Evolutionary conservation across 2,329 filamentous ascomycete species (phyloP).

Genomic region (Aspergillus vadensis): DNA sequence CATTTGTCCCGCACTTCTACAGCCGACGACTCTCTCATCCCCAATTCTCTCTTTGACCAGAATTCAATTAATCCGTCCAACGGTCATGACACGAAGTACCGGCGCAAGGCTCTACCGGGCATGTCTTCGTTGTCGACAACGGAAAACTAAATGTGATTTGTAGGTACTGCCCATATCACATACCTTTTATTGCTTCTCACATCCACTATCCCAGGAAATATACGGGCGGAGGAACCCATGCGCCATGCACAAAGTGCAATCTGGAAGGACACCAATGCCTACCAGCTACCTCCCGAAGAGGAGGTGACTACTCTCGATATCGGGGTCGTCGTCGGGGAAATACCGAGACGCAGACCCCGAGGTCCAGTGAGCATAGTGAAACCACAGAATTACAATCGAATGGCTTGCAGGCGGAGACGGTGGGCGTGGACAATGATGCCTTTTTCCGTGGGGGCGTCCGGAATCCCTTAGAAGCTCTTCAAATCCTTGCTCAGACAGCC

Average conservation of each 20-base stretch:
- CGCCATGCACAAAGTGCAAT: neutral
- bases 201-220: neutral
- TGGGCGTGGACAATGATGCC: neutral
- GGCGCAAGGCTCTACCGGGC: constrained; percentile 15
- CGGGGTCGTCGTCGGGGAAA: neutral
- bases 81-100: neutral
- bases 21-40: too few relatives aligned
- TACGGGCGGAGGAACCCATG: neutral
- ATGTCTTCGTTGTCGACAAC: constrained; percentile 14
- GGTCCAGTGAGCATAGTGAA: neutral
- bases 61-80: neutral
- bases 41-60: too few relatives aligned
- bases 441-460: neutral
- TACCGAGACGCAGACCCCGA: neutral
- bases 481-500: constrained; percentile 9
- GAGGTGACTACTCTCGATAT: constrained; percentile 13
- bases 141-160: constrained; percentile 21
- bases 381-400: neutral
- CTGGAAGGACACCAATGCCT: constrained; percentile 6
- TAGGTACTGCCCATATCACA: constrained; percentile 1
- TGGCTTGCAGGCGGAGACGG: too few relatives aligned
- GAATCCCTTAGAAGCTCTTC: constrained; percentile 9
- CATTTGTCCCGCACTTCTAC: neutral
- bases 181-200: neutral
- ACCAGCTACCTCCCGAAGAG: constrained; percentile 11